Percentiles rank a stretch among this genome's conserved stretches.
These are phyloP conservation scores for Suhomyces prunicola DNA, from an alignment of 805 yeast genomes.

Conservation along the genomic window DNA sequence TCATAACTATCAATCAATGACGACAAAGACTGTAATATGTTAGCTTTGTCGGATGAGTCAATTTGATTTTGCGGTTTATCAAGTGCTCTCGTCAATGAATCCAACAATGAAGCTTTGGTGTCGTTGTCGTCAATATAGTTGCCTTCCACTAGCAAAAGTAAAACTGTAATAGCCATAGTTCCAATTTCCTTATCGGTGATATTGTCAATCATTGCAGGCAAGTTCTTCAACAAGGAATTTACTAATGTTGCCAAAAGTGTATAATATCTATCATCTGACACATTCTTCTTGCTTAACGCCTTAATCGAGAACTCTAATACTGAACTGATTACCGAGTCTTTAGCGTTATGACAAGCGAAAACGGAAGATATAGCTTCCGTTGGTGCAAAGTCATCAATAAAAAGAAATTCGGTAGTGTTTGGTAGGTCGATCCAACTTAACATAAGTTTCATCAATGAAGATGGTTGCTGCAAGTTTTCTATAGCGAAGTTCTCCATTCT, in stretches of 20 bases:
- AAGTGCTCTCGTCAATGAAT: slow-evolving; percentile 57
- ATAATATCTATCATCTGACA: slow-evolving; percentile 39
- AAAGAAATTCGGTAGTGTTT: slow-evolving; percentile 49
- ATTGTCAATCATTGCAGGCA: slow-evolving; percentile 49
- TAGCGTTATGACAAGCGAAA: slow-evolving; percentile 53
- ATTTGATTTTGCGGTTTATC: slow-evolving; percentile 55
- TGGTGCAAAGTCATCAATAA: slow-evolving; percentile 54
- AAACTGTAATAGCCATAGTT: slow-evolving; percentile 48
- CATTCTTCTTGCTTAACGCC: slow-evolving; percentile 41
- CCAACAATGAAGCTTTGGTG: slow-evolving; percentile 51
- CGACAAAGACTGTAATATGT: slow-evolving; percentile 56
- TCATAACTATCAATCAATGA: slow-evolving; percentile 52
- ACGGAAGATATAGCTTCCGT: slow-evolving; percentile 54
- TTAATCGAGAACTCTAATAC: slow-evolving; percentile 53
- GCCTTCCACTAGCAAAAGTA: slow-evolving; percentile 53
- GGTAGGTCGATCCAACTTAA: slow-evolving; percentile 48
- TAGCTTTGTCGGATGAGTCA: slow-evolving; percentile 49
- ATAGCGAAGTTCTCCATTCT: slow-evolving; percentile 64
- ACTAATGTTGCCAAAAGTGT: slow-evolving; percentile 56
- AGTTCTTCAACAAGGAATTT: slow-evolving; percentile 47
- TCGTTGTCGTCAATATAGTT: slow-evolving; percentile 55
- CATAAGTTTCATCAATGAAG: slow-evolving; percentile 68
- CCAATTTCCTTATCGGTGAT: slow-evolving; percentile 45
- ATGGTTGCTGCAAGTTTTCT: slow-evolving; percentile 81
- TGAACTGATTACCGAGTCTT: slow-evolving; percentile 59